phyloP scores from a whole-genome alignment of 2,329 filamentous ascomycete genomes.

The Trichoderma koningii region DNA sequence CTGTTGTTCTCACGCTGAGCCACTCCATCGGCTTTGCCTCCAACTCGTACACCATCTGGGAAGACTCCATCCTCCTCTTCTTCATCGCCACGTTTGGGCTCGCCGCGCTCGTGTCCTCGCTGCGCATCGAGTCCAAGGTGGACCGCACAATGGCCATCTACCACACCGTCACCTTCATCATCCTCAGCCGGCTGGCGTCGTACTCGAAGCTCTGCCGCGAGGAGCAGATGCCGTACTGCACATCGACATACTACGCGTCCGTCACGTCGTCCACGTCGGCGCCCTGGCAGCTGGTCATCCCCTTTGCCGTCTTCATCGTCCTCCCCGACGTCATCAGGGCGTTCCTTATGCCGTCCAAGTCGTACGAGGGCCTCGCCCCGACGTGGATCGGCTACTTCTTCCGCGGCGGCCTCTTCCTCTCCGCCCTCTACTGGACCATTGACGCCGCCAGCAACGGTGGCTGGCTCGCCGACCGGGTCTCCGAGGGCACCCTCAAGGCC shows the following conservation, averaged over 20 bases:
- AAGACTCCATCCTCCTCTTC: conserved; percentile 91
- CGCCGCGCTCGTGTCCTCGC: conserved; percentile 70
- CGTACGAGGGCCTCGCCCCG: conserved; percentile 82
- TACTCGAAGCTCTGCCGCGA: conserved; percentile 92
- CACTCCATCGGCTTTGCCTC: conserved; percentile 94
- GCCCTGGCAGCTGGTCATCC: conserved; percentile 82
- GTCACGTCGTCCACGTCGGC: conserved; percentile 89
- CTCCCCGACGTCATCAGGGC: conserved; percentile 76
- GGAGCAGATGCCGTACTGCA: conserved; percentile 97
- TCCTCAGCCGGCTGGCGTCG: conserved; percentile 77
- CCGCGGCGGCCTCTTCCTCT: conserved; percentile 72
- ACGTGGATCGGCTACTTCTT: conserved; percentile 83
- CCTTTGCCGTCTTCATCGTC: conserved; percentile 69
- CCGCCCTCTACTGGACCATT: conserved; percentile 82
- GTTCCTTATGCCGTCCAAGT: conserved; percentile 79
- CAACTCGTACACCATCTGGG: conserved; percentile 99
- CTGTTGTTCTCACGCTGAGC: conserved; percentile 76
- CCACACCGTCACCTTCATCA: conserved; percentile 80
- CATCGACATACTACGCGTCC: conserved; percentile 93
- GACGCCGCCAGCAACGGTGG: conserved; percentile 85
- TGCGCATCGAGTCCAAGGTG: conserved; percentile 66
- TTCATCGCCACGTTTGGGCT: conserved; percentile 87
- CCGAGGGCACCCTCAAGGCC: conserved; percentile 68
- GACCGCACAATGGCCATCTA: conserved; percentile 78
- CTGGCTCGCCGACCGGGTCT: conserved; percentile 64